Conservation (phyloP, 495 filamentous ascomycete genomes). For the Jackrogersella multiformis region DNA sequence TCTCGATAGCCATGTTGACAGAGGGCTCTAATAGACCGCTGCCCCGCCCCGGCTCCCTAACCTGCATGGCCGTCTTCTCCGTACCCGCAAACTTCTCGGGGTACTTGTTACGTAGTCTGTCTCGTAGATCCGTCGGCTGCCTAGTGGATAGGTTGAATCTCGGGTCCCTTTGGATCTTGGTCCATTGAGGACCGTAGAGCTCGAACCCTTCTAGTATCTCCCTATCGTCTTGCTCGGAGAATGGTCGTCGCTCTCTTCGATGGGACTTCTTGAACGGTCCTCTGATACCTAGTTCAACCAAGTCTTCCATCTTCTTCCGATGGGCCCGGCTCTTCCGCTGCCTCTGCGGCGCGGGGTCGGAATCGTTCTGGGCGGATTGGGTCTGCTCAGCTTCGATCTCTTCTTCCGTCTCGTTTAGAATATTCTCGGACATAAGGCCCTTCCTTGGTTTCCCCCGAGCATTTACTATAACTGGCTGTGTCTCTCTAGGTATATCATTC, state of each 20-base stretch:
- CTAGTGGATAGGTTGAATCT: slow-evolving; percentile 71
- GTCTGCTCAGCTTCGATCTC: slow-evolving; percentile 33
- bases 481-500: slow-evolving; percentile 26
- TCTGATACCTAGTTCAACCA: slow-evolving; percentile 65
- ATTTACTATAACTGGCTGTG: slow-evolving; percentile 34
- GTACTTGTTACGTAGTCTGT: slow-evolving; percentile 82
- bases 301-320: slow-evolving; percentile 63
- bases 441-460: slow-evolving; percentile 40
- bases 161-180: slow-evolving; percentile 76
- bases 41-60: slow-evolving; percentile 45
- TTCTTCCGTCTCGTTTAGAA: slow-evolving; percentile 55
- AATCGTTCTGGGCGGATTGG: slow-evolving; percentile 40
- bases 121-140: slow-evolving; percentile 80
- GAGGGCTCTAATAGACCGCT: slow-evolving; percentile 53
- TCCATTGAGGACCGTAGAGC: slow-evolving; percentile 81
- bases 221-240: slow-evolving; percentile 78
- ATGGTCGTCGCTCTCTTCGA: slow-evolving; percentile 67
- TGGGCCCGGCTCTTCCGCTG: slow-evolving; percentile 61
- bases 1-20: slow-evolving; percentile 50
- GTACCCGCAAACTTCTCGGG: slow-evolving; percentile 65
- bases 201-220: slow-evolving; percentile 79
- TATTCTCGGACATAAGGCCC: slow-evolving; percentile 58
- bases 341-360: slow-evolving; percentile 41
- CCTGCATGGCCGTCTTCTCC: slow-evolving; percentile 65
- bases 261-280: slow-evolving; percentile 63